Percentiles rank a stretch among this genome's conserved stretches.
These are phyloP conservation scores for Fusarium lateritium DNA, from an alignment of 2,329 filamentous ascomycete species.

Conservation along the genomic window DNA sequence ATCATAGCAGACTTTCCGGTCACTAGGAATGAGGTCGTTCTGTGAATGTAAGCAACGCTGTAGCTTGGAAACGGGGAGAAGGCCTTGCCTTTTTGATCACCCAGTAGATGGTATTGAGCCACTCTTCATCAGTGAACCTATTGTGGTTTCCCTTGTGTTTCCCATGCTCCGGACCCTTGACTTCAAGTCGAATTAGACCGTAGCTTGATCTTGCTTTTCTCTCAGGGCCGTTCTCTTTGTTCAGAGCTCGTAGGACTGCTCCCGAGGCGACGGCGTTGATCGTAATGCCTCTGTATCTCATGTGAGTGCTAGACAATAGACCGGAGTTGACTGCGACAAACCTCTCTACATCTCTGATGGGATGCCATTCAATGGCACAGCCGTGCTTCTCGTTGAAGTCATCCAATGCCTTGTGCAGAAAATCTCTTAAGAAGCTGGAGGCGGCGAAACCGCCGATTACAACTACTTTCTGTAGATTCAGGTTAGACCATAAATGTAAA, in stretches of 20 bases:
- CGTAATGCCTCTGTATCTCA: not conserved
- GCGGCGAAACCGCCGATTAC: conserved; percentile 13
- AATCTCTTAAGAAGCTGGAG: not conserved
- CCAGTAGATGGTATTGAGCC: too few relatives aligned
- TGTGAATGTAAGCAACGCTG: too few relatives aligned
- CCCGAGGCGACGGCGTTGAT: conserved; percentile 16
- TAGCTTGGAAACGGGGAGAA: too few relatives aligned
- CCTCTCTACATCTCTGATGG: not conserved
- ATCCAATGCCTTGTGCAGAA: not conserved
- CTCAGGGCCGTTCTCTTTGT: conserved; percentile 8
- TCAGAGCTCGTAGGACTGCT: conserved; percentile 5
- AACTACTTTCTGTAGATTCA: not conserved
- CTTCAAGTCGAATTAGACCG: not conserved
- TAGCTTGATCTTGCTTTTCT: conserved; percentile 7
- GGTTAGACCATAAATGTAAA: too few relatives aligned
- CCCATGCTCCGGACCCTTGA: not conserved
- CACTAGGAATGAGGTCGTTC: too few relatives aligned
- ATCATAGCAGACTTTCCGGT: too few relatives aligned
- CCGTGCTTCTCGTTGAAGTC: not conserved
- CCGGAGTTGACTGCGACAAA: accelerated
- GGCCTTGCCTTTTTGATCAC: too few relatives aligned
- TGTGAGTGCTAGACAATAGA: not conserved
- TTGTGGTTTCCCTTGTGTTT: not conserved
- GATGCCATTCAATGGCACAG: not conserved
- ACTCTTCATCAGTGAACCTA: too few relatives aligned